These are phyloP conservation scores for Somion occarium DNA, from an alignment of 1,284 basidiomycete species.

Conservation along the genomic window DNA sequence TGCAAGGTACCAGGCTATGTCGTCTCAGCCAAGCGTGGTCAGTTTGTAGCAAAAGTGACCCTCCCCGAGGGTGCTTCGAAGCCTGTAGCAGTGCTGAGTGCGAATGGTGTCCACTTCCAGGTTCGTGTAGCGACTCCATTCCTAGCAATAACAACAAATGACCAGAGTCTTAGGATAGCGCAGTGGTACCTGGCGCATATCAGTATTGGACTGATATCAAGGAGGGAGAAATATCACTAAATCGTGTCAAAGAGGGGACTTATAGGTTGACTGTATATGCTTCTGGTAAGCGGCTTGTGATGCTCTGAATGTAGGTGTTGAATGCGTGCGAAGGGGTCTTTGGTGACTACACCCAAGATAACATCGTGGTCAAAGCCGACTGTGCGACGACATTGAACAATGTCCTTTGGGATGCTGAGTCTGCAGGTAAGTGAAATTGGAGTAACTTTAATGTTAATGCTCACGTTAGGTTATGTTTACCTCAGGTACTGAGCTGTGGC, in stretches of 20 bases:
- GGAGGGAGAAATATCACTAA: conserved; percentile 18
- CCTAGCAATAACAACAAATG: too few relatives aligned
- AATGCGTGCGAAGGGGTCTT: conserved; percentile 19
- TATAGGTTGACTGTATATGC: conserved; percentile 26
- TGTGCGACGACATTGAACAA: conserved; percentile 13
- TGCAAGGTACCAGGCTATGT: conserved; percentile 15
- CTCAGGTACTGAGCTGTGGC: conserved; percentile 24
- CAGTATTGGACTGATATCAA: conserved; percentile 24
- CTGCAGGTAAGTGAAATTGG: conserved; percentile 16
- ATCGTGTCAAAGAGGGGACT: conserved; percentile 23
- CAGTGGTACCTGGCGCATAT: conserved; percentile 19
- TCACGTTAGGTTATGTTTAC: not conserved
- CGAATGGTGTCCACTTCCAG: conserved; percentile 21
- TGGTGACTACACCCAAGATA: conserved; percentile 24
- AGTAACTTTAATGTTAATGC: not conserved
- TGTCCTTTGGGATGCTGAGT: conserved; percentile 7
- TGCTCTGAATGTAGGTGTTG: not conserved
- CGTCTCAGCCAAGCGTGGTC: conserved; percentile 11
- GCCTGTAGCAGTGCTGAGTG: conserved; percentile 20
- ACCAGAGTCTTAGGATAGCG: conserved; percentile 20
- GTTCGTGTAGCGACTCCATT: too few relatives aligned
- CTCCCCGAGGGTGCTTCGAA: conserved; percentile 20
- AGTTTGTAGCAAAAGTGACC: conserved; percentile 15
- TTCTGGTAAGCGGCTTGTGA: conserved; percentile 13
- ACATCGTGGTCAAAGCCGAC: conserved; percentile 18